A percentile compares a stretch with the other conserved stretches of the same genome.
Evolutionary conservation across 1,139 yeast genomes (phyloP).

Genomic region (Blastobotrys aristatus): DNA sequence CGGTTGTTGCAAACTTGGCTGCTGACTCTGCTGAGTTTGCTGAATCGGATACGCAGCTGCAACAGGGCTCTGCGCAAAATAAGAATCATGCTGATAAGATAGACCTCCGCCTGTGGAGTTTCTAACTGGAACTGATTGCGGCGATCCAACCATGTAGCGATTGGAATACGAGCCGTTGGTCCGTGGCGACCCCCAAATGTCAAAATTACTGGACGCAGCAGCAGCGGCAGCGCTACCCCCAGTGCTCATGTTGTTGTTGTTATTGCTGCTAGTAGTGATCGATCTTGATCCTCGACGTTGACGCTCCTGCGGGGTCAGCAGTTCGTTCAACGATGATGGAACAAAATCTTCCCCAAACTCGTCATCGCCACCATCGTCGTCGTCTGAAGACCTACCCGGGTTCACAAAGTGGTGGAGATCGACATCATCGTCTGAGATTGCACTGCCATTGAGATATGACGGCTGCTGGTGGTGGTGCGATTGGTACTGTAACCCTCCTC

Average conservation of each 20-base stretch:
- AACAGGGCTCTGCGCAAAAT: too few species aligned
- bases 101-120: too few species aligned
- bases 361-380: constrained; percentile 18
- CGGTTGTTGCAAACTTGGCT: constrained; percentile 5
- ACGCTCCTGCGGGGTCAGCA: constrained; percentile 74
- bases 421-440: constrained; percentile 9
- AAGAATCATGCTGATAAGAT: too few species aligned
- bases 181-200: constrained; percentile 8
- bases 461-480: background rate
- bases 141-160: background rate
- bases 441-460: constrained; percentile 5
- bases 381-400: too few species aligned
- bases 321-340: constrained; percentile 67
- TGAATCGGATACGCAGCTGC: too few species aligned
- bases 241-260: background rate
- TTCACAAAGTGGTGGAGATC: too few species aligned
- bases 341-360: constrained; percentile 56
- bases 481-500: background rate
- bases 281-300: constrained; percentile 35
- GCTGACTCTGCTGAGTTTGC: background rate
- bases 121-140: background rate
- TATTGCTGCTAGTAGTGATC: background rate
- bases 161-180: background rate
- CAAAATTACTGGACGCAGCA: too few species aligned
- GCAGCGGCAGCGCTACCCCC: too few species aligned